phyloP scores from a whole-genome alignment of 768 basidiomycete species.

The Saitozyma podzolica region DNA sequence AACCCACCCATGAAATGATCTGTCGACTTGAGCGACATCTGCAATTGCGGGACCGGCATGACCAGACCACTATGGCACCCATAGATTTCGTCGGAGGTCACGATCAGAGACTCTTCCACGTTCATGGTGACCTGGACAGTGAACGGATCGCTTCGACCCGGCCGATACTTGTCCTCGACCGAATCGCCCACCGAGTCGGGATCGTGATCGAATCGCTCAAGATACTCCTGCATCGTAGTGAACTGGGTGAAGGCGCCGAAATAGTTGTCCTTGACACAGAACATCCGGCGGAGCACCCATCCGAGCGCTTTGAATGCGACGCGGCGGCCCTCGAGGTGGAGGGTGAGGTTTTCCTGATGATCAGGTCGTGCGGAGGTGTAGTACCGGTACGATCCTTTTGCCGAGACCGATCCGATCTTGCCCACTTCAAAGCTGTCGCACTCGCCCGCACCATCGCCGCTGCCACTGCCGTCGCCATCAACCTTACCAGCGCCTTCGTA shows the following conservation, averaged over 20 bases:
- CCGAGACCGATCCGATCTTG: slow-evolving; percentile 59
- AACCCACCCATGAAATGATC: slow-evolving; percentile 82
- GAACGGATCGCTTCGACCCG: slow-evolving; percentile 78
- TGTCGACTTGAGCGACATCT: slow-evolving; percentile 73
- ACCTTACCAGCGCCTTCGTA: slow-evolving; percentile 54
- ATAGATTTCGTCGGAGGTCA: slow-evolving; percentile 61
- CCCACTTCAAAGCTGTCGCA: slow-evolving; percentile 66
- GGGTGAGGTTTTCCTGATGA: slow-evolving; percentile 72
- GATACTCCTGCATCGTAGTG: slow-evolving; percentile 79
- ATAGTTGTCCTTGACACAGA: slow-evolving; percentile 90
- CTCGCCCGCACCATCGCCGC: slow-evolving; percentile 48
- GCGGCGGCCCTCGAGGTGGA: slow-evolving; percentile 57
- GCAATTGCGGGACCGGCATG: slow-evolving; percentile 66
- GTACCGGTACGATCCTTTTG: slow-evolving; percentile 74
- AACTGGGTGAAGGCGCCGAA: slow-evolving; percentile 93
- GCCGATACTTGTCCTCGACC: slow-evolving; percentile 72
- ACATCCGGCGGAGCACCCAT: slow-evolving; percentile 84
- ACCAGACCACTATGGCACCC: slow-evolving; percentile 55
- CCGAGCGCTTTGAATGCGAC: slow-evolving; percentile 69
- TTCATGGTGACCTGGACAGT: slow-evolving; percentile 68
- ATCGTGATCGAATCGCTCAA: slow-evolving; percentile 65
- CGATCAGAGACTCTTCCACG: slow-evolving; percentile 60
- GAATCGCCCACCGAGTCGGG: slow-evolving; percentile 73
- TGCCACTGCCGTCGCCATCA: too few relatives aligned
- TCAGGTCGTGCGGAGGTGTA: slow-evolving; percentile 67